phyloP scores from a whole-genome alignment of 2,329 filamentous ascomycete genomes.

The Didymosphaeria variabile region DNA sequence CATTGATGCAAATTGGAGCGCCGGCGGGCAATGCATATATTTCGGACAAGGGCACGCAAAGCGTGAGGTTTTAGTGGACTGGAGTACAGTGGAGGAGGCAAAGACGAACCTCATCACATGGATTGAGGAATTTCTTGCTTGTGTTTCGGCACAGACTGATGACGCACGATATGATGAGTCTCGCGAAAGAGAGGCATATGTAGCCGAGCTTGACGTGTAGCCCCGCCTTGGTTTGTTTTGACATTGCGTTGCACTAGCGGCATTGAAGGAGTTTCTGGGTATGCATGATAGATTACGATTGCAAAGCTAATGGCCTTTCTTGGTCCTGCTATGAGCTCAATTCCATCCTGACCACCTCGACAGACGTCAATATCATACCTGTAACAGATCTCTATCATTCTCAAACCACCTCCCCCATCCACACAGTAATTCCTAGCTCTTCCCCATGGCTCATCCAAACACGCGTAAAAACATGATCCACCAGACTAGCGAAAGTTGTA shows the following conservation, averaged over 20 bases:
- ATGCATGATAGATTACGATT: slow-evolving; percentile 5
- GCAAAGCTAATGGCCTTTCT: not conserved
- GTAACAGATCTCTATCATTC: too few relatives aligned
- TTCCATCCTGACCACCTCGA: too few relatives aligned
- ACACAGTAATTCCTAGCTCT: too few relatives aligned
- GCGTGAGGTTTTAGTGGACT: slow-evolving; percentile 55
- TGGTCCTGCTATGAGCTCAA: not conserved
- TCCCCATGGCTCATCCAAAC: too few relatives aligned
- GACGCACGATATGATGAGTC: slow-evolving; percentile 15
- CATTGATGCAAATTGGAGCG: slow-evolving; percentile 58
- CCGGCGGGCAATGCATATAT: slow-evolving; percentile 50
- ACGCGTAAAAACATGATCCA: too few relatives aligned
- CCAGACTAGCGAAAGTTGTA: too few relatives aligned
- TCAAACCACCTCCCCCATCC: too few relatives aligned
- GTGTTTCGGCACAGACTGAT: slow-evolving; percentile 14
- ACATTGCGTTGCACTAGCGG: slow-evolving; percentile 9
- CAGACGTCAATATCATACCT: too few relatives aligned
- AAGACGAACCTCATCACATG: slow-evolving; percentile 25
- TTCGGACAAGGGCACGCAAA: slow-evolving; percentile 56
- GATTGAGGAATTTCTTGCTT: slow-evolving; percentile 33
- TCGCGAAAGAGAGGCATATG: not conserved
- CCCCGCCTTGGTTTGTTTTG: not conserved
- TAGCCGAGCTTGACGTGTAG: slow-evolving; percentile 16
- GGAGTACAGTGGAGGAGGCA: slow-evolving; percentile 42
- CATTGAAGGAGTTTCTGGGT: slow-evolving; percentile 3